Evolutionary conservation across 768 basidiomycete genomes (phyloP), one percentile per base, ranked within the genome.

Genomic region (Sistotremastrum niveocremeum): DNA sequence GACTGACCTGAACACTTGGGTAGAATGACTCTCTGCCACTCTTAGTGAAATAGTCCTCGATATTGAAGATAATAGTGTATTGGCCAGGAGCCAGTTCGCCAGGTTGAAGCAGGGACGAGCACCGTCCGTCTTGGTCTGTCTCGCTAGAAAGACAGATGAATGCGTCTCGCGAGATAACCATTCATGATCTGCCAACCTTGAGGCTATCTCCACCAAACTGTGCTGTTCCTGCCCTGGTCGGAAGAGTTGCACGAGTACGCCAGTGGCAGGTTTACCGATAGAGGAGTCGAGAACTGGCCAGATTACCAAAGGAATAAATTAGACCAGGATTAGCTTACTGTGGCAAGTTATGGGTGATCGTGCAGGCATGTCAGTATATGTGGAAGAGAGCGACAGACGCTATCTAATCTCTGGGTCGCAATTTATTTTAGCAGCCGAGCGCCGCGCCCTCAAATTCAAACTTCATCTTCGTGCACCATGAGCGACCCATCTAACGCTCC

Each of bases 291-390:
- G 79, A 11, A 94, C 91, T 93, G 49, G 28, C 34, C 41, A 7
- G 31, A 37, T 41, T 43, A 34, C 20, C 32, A 42, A 32, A 38
- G 31, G 33, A 12, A 34, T 29, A 32, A 9, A 34, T 38, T 35
- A 9, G 41, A 41, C 34, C 11, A 34, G 20, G 2, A 47, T 29
- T 31, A 32, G 44, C 70, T 46, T 52, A 87, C 90, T 81, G 49
- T 95, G 91, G 60, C 91, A 94, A 35, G 91, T 95, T 50, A 95
- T 85, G 2, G 87, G 85, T 4, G 90, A 88, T 56, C 74, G 80
- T 38, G 38, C 47, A 11, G 40, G 33, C 40, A 41, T 41, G 10
- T 29, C 33, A 32, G 8, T 9, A 6, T 10, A 32, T 9, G 33
- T 10, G 12, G 40, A 20, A 41, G 40, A 41, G 29, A 29, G 38